Percentiles rank a stretch among this genome's conserved stretches.
Conservation (phyloP, 495 filamentous ascomycete genomes). For the Aspergillus incahuasiensis region DNA sequence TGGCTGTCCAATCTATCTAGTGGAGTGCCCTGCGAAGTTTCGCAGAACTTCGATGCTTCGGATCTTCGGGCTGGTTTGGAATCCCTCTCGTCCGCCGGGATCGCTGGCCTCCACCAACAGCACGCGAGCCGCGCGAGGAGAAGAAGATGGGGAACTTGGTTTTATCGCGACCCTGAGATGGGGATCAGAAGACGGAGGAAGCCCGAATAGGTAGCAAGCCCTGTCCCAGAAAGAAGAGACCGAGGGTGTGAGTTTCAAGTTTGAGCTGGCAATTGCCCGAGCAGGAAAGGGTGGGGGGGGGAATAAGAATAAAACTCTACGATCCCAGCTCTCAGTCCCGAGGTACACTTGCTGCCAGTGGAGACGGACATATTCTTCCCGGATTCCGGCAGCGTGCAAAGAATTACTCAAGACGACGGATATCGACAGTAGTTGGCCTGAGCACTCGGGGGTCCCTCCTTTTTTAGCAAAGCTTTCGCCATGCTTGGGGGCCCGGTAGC, state of each 20-base stretch:
- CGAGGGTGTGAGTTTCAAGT: conserved; percentile 7
- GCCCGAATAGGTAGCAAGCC: conserved; percentile 2
- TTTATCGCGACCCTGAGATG: neutral
- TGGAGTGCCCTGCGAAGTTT: neutral
- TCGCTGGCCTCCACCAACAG: conserved; percentile 3
- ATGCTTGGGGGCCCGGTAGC: neutral
- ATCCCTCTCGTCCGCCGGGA: neutral
- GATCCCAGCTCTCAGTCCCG: neutral
- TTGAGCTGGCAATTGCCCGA: conserved; percentile 7
- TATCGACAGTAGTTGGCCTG: neutral
- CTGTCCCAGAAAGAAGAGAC: conserved; percentile 18
- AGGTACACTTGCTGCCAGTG: neutral
- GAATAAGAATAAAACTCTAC: neutral
- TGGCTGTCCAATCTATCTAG: neutral
- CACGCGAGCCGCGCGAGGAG: neutral
- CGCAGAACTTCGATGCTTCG: neutral
- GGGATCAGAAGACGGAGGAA: conserved; percentile 2
- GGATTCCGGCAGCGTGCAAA: neutral
- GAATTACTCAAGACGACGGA: neutral
- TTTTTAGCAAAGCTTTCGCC: neutral
- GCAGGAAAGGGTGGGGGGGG: conserved; percentile 5
- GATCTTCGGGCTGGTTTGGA: neutral
- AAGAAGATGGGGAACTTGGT: neutral
- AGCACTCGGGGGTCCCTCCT: neutral
- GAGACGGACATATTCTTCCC: conserved; percentile 7